Evolutionary conservation across 768 basidiomycete genomes (phyloP), one percentile per base, ranked within the genome.

Genomic region (Rhodotorula toruloides): DNA sequence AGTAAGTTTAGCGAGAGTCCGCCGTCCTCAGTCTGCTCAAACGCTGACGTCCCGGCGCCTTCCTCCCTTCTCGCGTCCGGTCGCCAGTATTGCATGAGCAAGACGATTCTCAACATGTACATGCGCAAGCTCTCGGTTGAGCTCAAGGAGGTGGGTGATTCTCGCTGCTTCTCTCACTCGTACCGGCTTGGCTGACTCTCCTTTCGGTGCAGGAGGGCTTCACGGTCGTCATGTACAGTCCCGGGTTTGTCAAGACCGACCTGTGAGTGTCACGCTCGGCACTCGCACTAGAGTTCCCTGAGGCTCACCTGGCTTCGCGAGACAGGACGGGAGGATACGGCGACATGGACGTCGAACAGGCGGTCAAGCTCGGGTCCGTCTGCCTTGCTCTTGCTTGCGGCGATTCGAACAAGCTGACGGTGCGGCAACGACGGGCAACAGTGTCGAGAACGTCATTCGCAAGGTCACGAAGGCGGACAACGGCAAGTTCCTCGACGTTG

Each of bases 51-150:
- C 12, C 2, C 25, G 7, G 7, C 39, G 54, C 29, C 21, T 27
- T 31, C 48, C 12, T 5, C 17, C n/a, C 8, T 29, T 29, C 13
- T 13, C n/a, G 48, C 8, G n/a, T 49, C 27, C 11, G 48, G 12
- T 3, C 49, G 12, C 5, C 29, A 9, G 6, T 3, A 34, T n/a
- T 32, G 32, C 43, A 46, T 55, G 6, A 43, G 40, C 17, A 57
- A 46, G 32, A 44, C 27, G 29, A 32, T 44, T 6, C 22, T 57
- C 43, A 57, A 57, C 43, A 57, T 57, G 55, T 57, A 34, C 32
- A 14, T 7, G 4, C 12, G 29, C 11, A 57, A 57, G 32, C 32
- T 57, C 17, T 32, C 43, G 31, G 17, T 5, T 5, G 55, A 57
- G 31, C 43, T 57, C 14, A 44, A 22, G 6, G 3, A 3, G 2